Evolutionary conservation across 345 rosid species (phyloP), one percentile per base, ranked within the genome.

Genomic region (Populus pruinosa): DNA sequence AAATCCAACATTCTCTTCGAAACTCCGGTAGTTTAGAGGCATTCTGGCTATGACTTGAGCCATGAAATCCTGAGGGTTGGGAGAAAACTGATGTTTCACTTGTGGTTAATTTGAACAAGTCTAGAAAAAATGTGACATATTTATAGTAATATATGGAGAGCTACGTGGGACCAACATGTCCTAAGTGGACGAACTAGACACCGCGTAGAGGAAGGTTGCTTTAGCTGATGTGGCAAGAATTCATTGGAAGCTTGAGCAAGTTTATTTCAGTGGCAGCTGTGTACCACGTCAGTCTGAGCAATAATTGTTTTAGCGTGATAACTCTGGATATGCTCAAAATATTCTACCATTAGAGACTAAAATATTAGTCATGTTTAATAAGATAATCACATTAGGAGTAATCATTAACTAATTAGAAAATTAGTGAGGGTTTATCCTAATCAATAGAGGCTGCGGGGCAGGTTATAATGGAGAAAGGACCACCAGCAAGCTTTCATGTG

Each of bases 121-220:
- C 43, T 16, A 64, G 0, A 27, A 64, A 64, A n/a, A 41, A 39
- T 3, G 17, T 9, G 16, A 5, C 14, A n/a, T 49, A 71, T 80
- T 76, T 83, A 84, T 82, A 77, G 56, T 9, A 25, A 41, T 61
- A 59, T 29, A 55, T 43, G 50, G 41, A 74, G 41, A 78, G 78
- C 38, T 59, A 71, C 18, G 59, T 75, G 81, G 88, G 82, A 59
- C 85, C 86, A 64, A 68, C 18, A 18, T 61, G 74, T 75, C 82
- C 80, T 1, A 75, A 72, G 78, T 87, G 88, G 94, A 76, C 84
- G 81, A 80, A 83, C 94, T 69, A 77, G 84, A 59, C 87, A 88
- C 97, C 83, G 92, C 93, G 87, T 39, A 79, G 78, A 43, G 66
- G 83, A 63, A 31, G 27, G 50, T 14, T 67, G 72, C 56, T 47